A percentile compares a stretch with the other conserved stretches of the same genome.
These are phyloP conservation scores for Boletus reticuloceps DNA, from an alignment of 768 basidiomycete species.

Conservation along the genomic window DNA sequence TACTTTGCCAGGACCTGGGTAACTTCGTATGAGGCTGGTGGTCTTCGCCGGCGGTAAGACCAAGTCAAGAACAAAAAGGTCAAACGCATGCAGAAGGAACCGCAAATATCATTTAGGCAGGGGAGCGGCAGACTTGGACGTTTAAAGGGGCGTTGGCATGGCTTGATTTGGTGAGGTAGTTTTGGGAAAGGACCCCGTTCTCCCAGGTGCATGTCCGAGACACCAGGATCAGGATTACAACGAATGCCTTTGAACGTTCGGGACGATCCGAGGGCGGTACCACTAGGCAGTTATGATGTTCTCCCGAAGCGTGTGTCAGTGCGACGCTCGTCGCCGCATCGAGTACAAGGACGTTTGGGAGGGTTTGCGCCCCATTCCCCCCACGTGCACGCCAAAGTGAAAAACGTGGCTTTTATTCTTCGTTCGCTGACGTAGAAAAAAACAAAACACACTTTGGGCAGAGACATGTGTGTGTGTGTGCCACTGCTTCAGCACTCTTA, in stretches of 20 bases:
- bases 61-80: not conserved
- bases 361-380: not conserved
- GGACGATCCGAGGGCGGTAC: not conserved
- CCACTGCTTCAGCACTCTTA: too few relatives aligned
- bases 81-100: not conserved
- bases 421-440: not conserved
- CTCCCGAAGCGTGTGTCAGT: conserved; percentile 1
- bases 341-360: not conserved
- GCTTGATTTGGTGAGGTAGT: not conserved
- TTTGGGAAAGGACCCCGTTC: not conserved
- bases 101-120: not conserved
- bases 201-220: not conserved
- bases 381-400: not conserved
- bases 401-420: conserved; percentile 2
- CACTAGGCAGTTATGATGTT: not conserved
- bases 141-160: not conserved
- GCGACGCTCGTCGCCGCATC: not conserved
- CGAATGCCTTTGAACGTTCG: not conserved
- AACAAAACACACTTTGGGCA: too few relatives aligned
- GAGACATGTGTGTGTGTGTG: not conserved
- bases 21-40: too few relatives aligned
- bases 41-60: not conserved
- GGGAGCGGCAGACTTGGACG: too few relatives aligned
- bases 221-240: not conserved
- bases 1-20: not conserved